These are phyloP conservation scores for Mediolabrus comicus DNA, from an alignment of 108 stramenopile genomes.

Conservation along the genomic window DNA sequence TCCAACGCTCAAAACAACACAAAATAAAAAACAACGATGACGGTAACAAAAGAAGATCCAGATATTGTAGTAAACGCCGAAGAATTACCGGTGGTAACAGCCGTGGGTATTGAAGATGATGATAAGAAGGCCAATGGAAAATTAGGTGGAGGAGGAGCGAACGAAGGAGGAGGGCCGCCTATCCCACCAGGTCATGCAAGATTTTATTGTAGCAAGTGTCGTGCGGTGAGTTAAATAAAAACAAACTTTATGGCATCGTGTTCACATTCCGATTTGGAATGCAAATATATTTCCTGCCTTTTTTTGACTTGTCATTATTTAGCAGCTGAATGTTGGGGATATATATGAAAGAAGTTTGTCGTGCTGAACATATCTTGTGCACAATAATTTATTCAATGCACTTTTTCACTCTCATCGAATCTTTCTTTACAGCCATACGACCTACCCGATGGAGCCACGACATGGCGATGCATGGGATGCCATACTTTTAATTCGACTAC, in stretches of 20 bases:
- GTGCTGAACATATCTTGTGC: neutral
- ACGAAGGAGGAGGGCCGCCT: conserved; percentile 46
- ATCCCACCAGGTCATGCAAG: conserved; percentile 69
- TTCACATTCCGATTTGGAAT: too few species aligned
- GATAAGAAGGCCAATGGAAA: conserved; percentile 1
- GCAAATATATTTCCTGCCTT: too few species aligned
- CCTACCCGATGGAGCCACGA: conserved; percentile 70
- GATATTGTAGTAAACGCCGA: conserved; percentile 49
- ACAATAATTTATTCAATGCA: neutral
- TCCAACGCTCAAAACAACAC: too few species aligned
- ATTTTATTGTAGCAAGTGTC: conserved; percentile 81
- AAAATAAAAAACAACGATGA: conserved; percentile 26
- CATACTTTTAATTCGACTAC: conserved; percentile 73
- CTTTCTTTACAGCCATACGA: conserved; percentile 62
- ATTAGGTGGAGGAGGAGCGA: conserved; percentile 8
- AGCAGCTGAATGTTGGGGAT: too few species aligned
- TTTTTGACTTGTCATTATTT: too few species aligned
- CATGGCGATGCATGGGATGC: conserved; percentile 76
- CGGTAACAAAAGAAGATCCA: conserved; percentile 46
- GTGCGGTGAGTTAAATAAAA: conserved; percentile 53
- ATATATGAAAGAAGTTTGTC: too few species aligned
- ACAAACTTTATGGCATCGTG: neutral
- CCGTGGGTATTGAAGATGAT: conserved; percentile 15
- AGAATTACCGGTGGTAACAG: conserved; percentile 18
- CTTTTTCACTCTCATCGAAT: too few species aligned